Percentiles rank a stretch among this genome's conserved stretches.
These are phyloP conservation scores for Lizanozyma gosingica DNA, from an alignment of 1,139 yeast genomes.

Conservation along the genomic window DNA sequence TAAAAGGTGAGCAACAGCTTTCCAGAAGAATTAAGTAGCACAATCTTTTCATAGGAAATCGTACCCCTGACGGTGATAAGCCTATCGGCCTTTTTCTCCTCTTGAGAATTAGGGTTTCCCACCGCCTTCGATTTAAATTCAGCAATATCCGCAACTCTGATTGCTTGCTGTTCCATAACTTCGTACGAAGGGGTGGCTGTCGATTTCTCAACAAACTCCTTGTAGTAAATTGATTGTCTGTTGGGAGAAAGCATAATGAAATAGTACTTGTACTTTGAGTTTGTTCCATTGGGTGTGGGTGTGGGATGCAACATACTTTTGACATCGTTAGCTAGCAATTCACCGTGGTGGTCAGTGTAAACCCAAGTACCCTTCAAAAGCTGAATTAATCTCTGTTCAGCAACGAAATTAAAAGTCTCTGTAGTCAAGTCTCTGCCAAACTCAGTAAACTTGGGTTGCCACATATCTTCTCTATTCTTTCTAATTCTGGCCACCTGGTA, in stretches of 20 bases:
- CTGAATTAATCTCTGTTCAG: constrained; percentile 67
- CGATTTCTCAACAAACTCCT: constrained; percentile 45
- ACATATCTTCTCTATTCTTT: constrained; percentile 17
- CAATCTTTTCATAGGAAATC: constrained; percentile 47
- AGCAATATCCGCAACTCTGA: constrained; percentile 20
- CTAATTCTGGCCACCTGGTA: constrained; percentile 44
- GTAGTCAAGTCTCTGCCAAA: constrained; percentile 44
- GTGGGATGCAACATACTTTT: constrained; percentile 18
- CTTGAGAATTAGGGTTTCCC: background rate
- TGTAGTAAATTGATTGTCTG: constrained; percentile 51
- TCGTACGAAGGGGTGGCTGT: constrained; percentile 50
- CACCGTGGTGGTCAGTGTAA: constrained; percentile 56
- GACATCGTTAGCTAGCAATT: constrained; percentile 21
- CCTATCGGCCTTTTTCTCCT: constrained; percentile 25
- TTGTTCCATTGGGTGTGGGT: constrained; percentile 7
- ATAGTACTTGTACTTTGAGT: constrained; percentile 29
- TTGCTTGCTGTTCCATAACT: constrained; percentile 28
- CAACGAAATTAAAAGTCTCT: constrained; percentile 69
- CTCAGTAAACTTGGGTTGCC: constrained; percentile 31
- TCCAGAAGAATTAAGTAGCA: constrained; percentile 34
- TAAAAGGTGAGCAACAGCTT: constrained; percentile 46
- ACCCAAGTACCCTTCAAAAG: constrained; percentile 81
- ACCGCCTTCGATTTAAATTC: background rate
- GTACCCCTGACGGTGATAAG: constrained; percentile 46
- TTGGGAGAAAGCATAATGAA: constrained; percentile 68